Conservation (phyloP, 2,329 filamentous ascomycete species). For the Scedosporium boydii region DNA sequence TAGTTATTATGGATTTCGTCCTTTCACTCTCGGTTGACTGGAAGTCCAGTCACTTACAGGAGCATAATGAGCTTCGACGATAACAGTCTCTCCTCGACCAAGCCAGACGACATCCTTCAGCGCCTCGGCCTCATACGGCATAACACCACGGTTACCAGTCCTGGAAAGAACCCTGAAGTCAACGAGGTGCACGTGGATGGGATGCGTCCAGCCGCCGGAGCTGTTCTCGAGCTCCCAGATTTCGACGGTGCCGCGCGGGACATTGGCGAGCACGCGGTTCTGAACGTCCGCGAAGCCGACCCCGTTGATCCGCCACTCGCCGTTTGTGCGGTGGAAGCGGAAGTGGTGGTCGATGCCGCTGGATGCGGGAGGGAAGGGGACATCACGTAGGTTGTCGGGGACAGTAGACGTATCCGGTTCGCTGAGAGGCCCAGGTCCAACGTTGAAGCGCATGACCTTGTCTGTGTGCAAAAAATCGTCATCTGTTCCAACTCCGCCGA, state of each 20-base stretch:
- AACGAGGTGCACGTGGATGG: constrained; percentile 48
- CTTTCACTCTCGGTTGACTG: not conserved
- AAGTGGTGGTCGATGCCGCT: constrained; percentile 32
- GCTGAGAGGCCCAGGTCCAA: constrained; percentile 20
- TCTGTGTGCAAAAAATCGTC: constrained; percentile 41
- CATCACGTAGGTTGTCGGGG: constrained; percentile 22
- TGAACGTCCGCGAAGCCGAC: constrained; percentile 34
- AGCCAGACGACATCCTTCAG: constrained; percentile 51
- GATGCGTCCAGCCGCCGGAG: constrained; percentile 41
- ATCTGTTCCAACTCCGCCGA: constrained; percentile 27
- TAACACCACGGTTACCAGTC: constrained; percentile 27
- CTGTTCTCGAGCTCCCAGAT: constrained; percentile 41
- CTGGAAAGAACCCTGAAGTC: constrained; percentile 46
- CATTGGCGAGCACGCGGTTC: constrained; percentile 38
- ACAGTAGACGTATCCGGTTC: constrained; percentile 26
- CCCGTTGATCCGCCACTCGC: constrained; percentile 43
- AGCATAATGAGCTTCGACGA: constrained; percentile 39
- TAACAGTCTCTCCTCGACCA: constrained; percentile 36
- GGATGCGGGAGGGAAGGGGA: constrained; percentile 26
- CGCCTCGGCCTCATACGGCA: constrained; percentile 44
- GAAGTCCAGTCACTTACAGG: constrained; percentile 18
- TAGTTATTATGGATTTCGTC: not conserved
- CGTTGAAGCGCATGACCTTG: constrained; percentile 42
- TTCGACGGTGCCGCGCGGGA: constrained; percentile 35
- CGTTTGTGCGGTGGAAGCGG: constrained; percentile 31